These are phyloP conservation scores for Spathaspora sp. DNA, from an alignment of 1,139 yeast species.

Conservation along the genomic window DNA sequence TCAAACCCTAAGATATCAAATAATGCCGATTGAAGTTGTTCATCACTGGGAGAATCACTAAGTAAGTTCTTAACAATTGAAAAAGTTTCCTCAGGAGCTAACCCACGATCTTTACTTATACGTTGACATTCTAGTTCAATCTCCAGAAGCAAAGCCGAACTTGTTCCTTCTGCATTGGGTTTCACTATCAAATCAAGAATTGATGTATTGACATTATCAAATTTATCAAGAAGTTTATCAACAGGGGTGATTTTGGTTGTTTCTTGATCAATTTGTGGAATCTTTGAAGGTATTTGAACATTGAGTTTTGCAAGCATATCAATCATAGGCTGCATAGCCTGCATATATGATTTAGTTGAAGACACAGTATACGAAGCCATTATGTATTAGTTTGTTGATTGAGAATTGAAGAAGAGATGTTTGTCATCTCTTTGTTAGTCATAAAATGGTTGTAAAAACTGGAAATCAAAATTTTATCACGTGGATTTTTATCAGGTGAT, in stretches of 20 bases:
- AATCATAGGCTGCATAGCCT: slow-evolving; percentile 70
- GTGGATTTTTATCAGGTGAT: not conserved
- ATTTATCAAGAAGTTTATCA: slow-evolving; percentile 26
- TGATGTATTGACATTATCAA: slow-evolving; percentile 32
- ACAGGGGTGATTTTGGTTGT: slow-evolving; percentile 26
- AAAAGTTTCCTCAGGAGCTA: slow-evolving; percentile 23
- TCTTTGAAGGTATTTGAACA: slow-evolving; percentile 20
- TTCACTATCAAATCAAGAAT: slow-evolving; percentile 31
- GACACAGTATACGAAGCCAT: slow-evolving; percentile 47
- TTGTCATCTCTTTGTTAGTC: not conserved
- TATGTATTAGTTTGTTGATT: not conserved
- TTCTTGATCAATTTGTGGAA: slow-evolving; percentile 37
- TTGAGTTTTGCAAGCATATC: slow-evolving; percentile 39
- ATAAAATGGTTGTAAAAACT: not conserved
- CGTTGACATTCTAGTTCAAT: slow-evolving; percentile 30
- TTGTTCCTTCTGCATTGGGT: slow-evolving; percentile 13
- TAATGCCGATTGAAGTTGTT: slow-evolving; percentile 63
- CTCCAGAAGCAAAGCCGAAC: slow-evolving; percentile 13
- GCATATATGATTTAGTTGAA: slow-evolving; percentile 76
- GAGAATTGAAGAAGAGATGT: not conserved
- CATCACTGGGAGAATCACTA: slow-evolving; percentile 43
- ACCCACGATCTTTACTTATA: slow-evolving; percentile 28
- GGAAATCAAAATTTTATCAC: not conserved
- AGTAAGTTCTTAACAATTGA: slow-evolving; percentile 27
- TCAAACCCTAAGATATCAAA: slow-evolving; percentile 85